Conservation (phyloP, 202 grass and related monocot genomes). For the Schoenoplectus triqueter region DNA sequence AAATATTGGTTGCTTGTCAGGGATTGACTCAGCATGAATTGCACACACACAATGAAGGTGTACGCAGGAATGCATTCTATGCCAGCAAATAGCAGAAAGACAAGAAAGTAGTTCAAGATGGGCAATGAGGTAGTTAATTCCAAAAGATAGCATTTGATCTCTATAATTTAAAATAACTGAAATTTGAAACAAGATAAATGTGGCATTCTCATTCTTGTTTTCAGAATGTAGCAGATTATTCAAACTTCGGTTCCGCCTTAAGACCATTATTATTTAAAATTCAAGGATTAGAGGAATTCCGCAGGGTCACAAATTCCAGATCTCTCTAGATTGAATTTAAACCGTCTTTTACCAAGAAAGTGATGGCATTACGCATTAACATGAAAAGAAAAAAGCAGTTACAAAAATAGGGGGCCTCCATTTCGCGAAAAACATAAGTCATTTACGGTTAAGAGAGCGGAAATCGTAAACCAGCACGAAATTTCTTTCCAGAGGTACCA, state of each 20-base stretch:
- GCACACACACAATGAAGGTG: neutral
- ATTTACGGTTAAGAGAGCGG: neutral
- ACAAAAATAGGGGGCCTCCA: neutral
- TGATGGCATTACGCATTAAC: neutral
- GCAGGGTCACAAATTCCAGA: neutral
- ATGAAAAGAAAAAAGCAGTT: neutral
- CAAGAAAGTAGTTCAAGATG: neutral
- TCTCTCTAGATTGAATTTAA: slow-evolving; percentile 14
- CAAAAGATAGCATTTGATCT: neutral
- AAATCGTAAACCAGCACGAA: slow-evolving; percentile 29
- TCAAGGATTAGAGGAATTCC: neutral
- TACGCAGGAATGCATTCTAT: neutral
- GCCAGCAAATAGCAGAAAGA: slow-evolving; percentile 12
- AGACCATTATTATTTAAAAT: neutral
- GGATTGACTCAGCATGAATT: slow-evolving; percentile 7
- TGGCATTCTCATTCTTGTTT: neutral
- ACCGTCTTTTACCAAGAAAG: neutral
- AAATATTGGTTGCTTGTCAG: neutral
- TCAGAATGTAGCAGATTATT: slow-evolving; percentile 14
- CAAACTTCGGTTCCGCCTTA: neutral
- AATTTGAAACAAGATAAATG: neutral
- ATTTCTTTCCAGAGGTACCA: slow-evolving; percentile 16
- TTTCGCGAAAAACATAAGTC: neutral
- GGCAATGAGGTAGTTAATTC: neutral
- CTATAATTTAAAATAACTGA: slow-evolving; percentile 27